Evolutionary conservation across 176 grass and related monocot species (phyloP), one percentile per base, ranked within the genome.

Genomic region (Phragmites australis): DNA sequence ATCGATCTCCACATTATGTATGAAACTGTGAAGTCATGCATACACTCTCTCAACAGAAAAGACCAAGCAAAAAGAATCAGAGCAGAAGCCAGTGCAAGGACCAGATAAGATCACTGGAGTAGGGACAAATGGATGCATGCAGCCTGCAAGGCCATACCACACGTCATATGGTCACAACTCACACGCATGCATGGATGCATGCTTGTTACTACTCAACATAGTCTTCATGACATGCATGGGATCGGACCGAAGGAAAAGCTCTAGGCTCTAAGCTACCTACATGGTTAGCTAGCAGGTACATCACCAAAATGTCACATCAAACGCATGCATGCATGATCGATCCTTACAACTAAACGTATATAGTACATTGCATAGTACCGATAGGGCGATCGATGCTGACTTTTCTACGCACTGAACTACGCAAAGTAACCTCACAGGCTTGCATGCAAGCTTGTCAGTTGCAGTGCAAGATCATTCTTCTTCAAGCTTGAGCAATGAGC

Each of bases 251-350:
- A 78, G 45, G 6, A 48, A 50, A 44, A 65, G 19, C 58, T n/a
- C 58, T 23, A 78, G 23, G 3, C 12, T n/a, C n/a, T n/a, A n/a
- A 27, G 25, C 27, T 47, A 27, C 6, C 54, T 72, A 31, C 68
- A 45, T 50, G 18, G 45, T 18, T 50, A 50, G 45, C 72, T 29
- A 44, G 22, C 56, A 77, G 16, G 6, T 29, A 19, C 54, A 30
- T 27, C 46, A 26, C 75, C 42, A 63, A 77, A 47, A 75, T 75
- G 37, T 59, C 46, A 63, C 58, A 49, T 48, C 43, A 37, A 62
- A 1, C 6, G 59, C 47, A 65, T n/a, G 44, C 13, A 39, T n/a
- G 19, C 32, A 31, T 17, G 7, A 50, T 31, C 8, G 26, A 62
- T 13, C 26, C 46, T 32, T 19, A 30, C 68, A 51, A 22, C 39